Evolutionary conservation across 179 eudicot genomes (phyloP), one percentile per base, ranked within the genome.

Genomic region (Camellia oleifera): DNA sequence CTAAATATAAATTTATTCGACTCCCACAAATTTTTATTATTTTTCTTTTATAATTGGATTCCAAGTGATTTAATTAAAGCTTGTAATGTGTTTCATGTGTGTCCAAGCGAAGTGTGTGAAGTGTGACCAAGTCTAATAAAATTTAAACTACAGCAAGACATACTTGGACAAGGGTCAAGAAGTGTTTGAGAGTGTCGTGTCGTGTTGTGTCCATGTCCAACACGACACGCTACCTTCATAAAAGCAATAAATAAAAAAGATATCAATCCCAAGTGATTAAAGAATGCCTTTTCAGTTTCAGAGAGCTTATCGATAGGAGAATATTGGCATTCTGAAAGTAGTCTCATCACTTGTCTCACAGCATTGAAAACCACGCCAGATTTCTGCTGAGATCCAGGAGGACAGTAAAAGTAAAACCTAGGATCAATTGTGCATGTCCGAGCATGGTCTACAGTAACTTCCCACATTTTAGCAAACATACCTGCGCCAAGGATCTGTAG

Each of bases 381-480:
- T 63, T 83, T 79, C 74, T 82, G 88, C 60, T 82, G 85, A 26
- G 90, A 85, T 44, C 73, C 82, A 18, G 89, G 90, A 45, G 91
- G 87, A 74, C 83, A 77, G 77, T 94, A 96, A 73, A 91, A 64
- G 83, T 86, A 88, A 48, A 87, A 79, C 81, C 74, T 86, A 61
- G 87, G 77, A 85, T 91, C 98, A 69, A 91, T 78, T 45, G 88
- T 89, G 78, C 99, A 92, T 64, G 94, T 91, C 77, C 85, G 89
- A 76, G 99, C 96, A 86, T 96, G 99, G 42, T 92, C 96, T 66
- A 87, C 85, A 7, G 93, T 86, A 72, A 89, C 87, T 69, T 96
- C 99, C 99, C 98, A 96, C 97, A 90, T 96, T 83, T 89, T 92
- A 79, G 97, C 81, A 67, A 97, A 94, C 97, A 96, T 96, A 74